Base-by-base conservation (phyloP, 345 rosid species). In the Citrus hindsii region DNA sequence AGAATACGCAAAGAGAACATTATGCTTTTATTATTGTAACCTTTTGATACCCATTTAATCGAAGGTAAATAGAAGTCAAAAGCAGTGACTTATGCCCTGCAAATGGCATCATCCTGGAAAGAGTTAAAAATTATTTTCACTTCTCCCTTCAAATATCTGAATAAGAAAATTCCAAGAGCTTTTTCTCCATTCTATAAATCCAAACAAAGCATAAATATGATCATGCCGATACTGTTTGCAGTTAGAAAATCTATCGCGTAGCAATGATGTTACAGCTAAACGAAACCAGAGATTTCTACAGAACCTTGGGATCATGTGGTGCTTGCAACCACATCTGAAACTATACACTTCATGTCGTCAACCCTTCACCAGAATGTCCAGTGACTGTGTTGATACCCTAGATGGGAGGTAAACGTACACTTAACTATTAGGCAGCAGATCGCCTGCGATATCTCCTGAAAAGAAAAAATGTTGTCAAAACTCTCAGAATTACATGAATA, bases 381-480 rank as follows among this genome's bases (percentile, higher is more conserved):
- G 7, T 53, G 51, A 46, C 51, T 12, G 1, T 25, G n/a, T n/a
- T 62, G 63, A 76, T 22, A 68, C 6, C 32, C 55, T 28, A 21
- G 40, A 30, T 60, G 30, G 30, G 2, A 22, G 18, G 33, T 12
- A 7, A 0, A 28, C 22, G 2, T 30, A 18, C 27, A 24, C 35
- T 42, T 14, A 22, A 33, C 65, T 13, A 58, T 74, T 42, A 79
- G 42, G 61, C 33, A 79, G 63, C 9, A 83, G 76, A 73, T 73
- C 76, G 5, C 67, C 40, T 27, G 80, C 48, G 59, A 79, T 21
- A n/a, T 83, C 85, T 68, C 85, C 85, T 83, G 82, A 67, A 76
- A 68, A 32, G 1, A 56, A 61, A 25, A 33, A 30, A 35, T 64
- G 13, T 66, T 46, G 10, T 27, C 46, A 28, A 63, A 60, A 13